Evolutionary conservation across 371 early-diverging fungal genomes (phyloP), one percentile per base, ranked within the genome.

Genomic region (Polyrhizophydium stewartii): DNA sequence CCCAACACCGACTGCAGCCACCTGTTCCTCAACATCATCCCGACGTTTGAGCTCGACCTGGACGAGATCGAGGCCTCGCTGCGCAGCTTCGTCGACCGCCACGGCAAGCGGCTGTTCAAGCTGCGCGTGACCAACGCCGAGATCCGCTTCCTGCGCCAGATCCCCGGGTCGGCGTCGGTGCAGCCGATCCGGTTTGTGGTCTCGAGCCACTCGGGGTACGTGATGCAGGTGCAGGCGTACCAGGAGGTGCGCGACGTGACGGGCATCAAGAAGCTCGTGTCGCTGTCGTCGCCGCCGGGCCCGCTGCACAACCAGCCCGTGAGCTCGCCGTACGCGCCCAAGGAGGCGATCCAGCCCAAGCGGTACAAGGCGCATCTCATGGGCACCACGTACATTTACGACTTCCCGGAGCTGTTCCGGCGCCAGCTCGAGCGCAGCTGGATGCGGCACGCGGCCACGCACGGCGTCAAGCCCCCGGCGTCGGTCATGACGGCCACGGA

Each of bases 1-100:
- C 91, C 92, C 72, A 94, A 94, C 82, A 91, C 91, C 30, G 97
- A 97, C 77, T 94, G 96, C 83, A 97, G 97, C 82, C 98, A 98
- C 65, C 70, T 98, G 77, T 96, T 96, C 72, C 90, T 98, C 78
- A 93, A 93, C 87, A 96, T 96, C 66, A 87, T 97, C 70, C 97
- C 97, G 13, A 92, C 90, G 24, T 96, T 96, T 84, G 85, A 90
- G 64, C 75, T 97, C 63, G 92, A 92, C 65, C 77, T 88, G 6
- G 82, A 87, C 63, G 88, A 91, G 59, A 91, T 94, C 55, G 93
- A 92, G 67, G 71, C 79, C 49, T 91, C 91, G 22, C 78, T 96
- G 62, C 87, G 87, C 71, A 92, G 89, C 41, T 92, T 96, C 75
- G 85, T 97, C 33, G 90, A 91, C 62, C 89, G 94, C 62, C 96